phyloP scores from a whole-genome alignment of 1,284 basidiomycete species.

The Baeospora myosura region DNA sequence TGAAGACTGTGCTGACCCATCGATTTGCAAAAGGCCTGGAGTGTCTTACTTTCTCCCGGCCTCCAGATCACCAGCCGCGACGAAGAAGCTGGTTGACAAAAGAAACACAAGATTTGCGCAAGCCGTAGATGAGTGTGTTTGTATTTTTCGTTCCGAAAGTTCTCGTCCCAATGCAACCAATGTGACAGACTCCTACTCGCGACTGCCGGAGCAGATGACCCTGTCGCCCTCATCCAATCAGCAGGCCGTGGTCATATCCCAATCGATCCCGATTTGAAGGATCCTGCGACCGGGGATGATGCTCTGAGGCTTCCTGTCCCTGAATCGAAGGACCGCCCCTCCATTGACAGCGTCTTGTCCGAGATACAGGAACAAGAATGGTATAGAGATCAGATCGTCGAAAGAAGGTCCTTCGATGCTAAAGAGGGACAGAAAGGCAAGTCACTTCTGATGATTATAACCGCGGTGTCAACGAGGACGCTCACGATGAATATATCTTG shows the following conservation, averaged over 20 bases:
- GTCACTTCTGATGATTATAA: conserved; percentile 8
- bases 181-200: conserved; percentile 54
- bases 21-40: conserved; percentile 7
- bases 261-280: conserved; percentile 37
- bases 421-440: conserved; percentile 47
- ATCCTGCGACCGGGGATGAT: conserved; percentile 12
- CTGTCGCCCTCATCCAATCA: conserved; percentile 53
- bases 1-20: not conserved
- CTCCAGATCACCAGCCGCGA: conserved; percentile 46
- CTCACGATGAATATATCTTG: not conserved
- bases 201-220: conserved; percentile 46
- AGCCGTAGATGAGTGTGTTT: conserved; percentile 66
- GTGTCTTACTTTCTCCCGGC: conserved; percentile 21
- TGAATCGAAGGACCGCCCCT: conserved; percentile 43
- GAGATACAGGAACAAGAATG: conserved; percentile 53
- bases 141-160: not conserved
- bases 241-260: conserved; percentile 69
- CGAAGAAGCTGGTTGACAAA: conserved; percentile 68
- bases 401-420: conserved; percentile 45
- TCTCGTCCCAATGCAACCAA: conserved; percentile 5
- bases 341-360: conserved; percentile 50
- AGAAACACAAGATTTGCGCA: conserved; percentile 60
- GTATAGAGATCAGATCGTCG: conserved; percentile 65
- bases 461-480: not conserved
- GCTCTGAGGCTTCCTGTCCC: conserved; percentile 28